These are phyloP conservation scores for Sphaerostilbella broomeana DNA, from an alignment of 2,329 filamentous ascomycete species.

Conservation along the genomic window DNA sequence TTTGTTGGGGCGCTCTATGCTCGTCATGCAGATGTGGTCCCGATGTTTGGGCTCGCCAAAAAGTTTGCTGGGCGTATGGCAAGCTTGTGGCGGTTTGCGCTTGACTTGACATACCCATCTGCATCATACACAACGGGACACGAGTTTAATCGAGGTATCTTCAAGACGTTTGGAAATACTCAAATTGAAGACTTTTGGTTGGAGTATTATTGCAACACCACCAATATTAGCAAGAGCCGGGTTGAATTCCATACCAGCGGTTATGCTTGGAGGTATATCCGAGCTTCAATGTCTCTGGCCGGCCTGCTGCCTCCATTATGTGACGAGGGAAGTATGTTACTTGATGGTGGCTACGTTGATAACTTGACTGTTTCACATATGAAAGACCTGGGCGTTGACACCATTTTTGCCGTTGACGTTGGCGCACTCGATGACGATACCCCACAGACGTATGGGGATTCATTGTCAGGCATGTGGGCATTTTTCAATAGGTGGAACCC, in stretches of 20 bases:
- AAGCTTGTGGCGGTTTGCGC: slow-evolving; percentile 95
- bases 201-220: slow-evolving; percentile 98
- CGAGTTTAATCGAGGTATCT: slow-evolving; percentile 97
- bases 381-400: slow-evolving; percentile 86
- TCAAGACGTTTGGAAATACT: slow-evolving; percentile 94
- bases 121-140: slow-evolving; percentile 97
- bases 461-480: slow-evolving; percentile 90
- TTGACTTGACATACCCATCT: slow-evolving; percentile 93
- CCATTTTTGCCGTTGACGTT: slow-evolving; percentile 94
- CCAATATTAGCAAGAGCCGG: slow-evolving; percentile 92
- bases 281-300: slow-evolving; percentile 93
- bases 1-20: slow-evolving; percentile 96
- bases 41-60: slow-evolving; percentile 94
- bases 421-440: slow-evolving; percentile 87
- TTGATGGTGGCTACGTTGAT: slow-evolving; percentile 95
- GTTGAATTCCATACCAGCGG: slow-evolving; percentile 91
- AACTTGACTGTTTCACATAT: slow-evolving; percentile 96
- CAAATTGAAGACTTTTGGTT: slow-evolving; percentile 99
- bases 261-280: slow-evolving; percentile 95
- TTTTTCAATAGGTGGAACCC: slow-evolving; percentile 96
- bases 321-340: slow-evolving; percentile 92
- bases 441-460: slow-evolving; percentile 89
- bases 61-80: slow-evolving; percentile 98
- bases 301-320: slow-evolving; percentile 89
- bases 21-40: slow-evolving; percentile 90